Base-by-base conservation (phyloP, 1,284 basidiomycete species). In the Sparassis latifolia region DNA sequence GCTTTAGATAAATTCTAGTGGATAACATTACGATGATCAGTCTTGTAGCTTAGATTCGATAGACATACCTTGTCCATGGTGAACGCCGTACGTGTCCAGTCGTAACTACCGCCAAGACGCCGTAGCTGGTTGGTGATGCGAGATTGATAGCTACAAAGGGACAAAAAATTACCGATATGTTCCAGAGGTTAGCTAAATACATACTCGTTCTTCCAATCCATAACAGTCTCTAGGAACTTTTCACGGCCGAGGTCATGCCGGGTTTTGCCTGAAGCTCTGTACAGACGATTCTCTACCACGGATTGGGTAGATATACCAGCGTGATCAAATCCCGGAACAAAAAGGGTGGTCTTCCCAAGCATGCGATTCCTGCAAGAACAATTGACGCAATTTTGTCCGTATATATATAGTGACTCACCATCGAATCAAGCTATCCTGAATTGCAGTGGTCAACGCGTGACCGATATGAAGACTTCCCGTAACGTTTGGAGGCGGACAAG, bases 381-480 rank as follows among this genome's bases (percentile, higher is more conserved):
- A 40, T 4, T 10, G 12, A 42, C 33, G 31, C 6, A 5, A 3
- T 28, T 27, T 10, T 35, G 30, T 30, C 20, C 20, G 5, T 3
- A 29, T 35, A 30, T n/a, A 37, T 10, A 38, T 20, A 42, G 37
- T 2, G 27, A 70, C 80, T 56, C 39, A 86, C 91, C 92, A 96
- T 62, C 92, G 78, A 52, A 92, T 74, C 53, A 96, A 70, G 2
- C 82, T 72, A 67, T 97, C 94, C 66, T 97, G 92, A 20, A 99
- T 88, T 2, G 94, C 88, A 29, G 90, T 82, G 2, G 96, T 97
- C 49, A 99, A 76, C 2, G 89, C 97, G 62, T 99, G 97, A 2
- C 97, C 97, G 56, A 97, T 97, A 66, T 99, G 97, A 49, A 99
- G 74, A 57, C 84, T 90, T 28, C 96, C 97, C 0, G 97, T 99